Percentiles rank a stretch among this genome's conserved stretches.
Conservation (phyloP, 2,329 filamentous ascomycete genomes). For the Pezicula carpinea region DNA sequence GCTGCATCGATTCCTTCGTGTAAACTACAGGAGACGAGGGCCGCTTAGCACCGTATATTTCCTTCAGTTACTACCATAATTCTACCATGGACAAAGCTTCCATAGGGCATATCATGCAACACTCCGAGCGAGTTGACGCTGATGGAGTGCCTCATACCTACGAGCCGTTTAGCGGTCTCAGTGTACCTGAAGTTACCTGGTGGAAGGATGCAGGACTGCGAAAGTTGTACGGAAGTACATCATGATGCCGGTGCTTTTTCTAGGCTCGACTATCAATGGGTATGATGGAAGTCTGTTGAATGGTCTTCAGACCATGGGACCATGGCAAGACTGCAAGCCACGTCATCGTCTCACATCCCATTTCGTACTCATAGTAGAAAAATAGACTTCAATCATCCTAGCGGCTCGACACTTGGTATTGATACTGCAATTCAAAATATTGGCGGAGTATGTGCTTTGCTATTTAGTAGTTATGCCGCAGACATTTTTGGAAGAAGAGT, state of each 20-base stretch:
- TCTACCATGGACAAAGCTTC: slow-evolving; percentile 1
- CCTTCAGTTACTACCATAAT: not conserved
- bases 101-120: not conserved
- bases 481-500: slow-evolving; percentile 38
- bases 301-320: slow-evolving; percentile 35
- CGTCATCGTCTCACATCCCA: not conserved
- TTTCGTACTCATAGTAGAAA: not conserved
- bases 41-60: not conserved
- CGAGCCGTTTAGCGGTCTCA: slow-evolving; percentile 2
- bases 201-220: slow-evolving; percentile 46
- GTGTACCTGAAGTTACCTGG: slow-evolving; percentile 31
- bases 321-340: slow-evolving; percentile 34
- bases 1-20: not conserved
- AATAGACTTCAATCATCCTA: slow-evolving; percentile 16
- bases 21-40: not conserved
- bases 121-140: not conserved
- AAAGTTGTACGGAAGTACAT: slow-evolving; percentile 50
- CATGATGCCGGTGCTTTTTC: slow-evolving; percentile 24
- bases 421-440: slow-evolving; percentile 39
- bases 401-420: slow-evolving; percentile 31
- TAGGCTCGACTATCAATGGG: slow-evolving; percentile 46
- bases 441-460: slow-evolving; percentile 37
- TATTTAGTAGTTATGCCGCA: slow-evolving; percentile 38
- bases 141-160: not conserved
- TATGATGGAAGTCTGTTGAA: slow-evolving; percentile 46